Percentiles rank a stretch among this genome's conserved stretches.
phyloP scores from a whole-genome alignment of 202 grass and related monocot species.

The Panicum virgatum region DNA sequence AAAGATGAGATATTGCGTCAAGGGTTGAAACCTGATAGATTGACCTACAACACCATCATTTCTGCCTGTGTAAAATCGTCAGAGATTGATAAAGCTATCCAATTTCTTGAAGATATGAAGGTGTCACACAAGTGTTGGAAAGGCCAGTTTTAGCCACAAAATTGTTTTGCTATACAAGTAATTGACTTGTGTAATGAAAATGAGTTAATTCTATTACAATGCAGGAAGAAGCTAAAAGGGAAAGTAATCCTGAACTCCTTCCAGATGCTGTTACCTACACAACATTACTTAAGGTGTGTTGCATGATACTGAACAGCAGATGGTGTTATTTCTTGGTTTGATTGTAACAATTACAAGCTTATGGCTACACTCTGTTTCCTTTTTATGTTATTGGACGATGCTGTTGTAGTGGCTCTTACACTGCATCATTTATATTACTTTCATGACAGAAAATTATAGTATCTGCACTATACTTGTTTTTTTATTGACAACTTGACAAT shows the following conservation, averaged over 20 bases:
- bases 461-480: not conserved
- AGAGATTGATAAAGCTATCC: slow-evolving; percentile 76
- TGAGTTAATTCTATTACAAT: slow-evolving; percentile 41
- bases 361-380: slow-evolving; percentile 15
- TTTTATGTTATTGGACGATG: not conserved
- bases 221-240: slow-evolving; percentile 80
- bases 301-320: not conserved
- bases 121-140: slow-evolving; percentile 85
- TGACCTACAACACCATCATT: slow-evolving; percentile 94
- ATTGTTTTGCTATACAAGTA: slow-evolving; percentile 30
- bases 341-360: not conserved
- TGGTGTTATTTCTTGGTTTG: not conserved
- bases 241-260: slow-evolving; percentile 58
- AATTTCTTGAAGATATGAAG: slow-evolving; percentile 97
- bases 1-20: slow-evolving; percentile 85
- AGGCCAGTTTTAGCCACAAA: slow-evolving; percentile 90
- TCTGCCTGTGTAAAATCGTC: slow-evolving; percentile 76
- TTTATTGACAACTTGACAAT: not conserved
- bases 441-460: slow-evolving; percentile 1
- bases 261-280: slow-evolving; percentile 93
- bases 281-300: slow-evolving; percentile 77
- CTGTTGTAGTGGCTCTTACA: not conserved
- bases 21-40: slow-evolving; percentile 91
- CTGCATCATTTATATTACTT: not conserved
- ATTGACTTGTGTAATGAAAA: slow-evolving; percentile 28